Evolutionary conservation across 768 basidiomycete genomes (phyloP).

Genomic region (Asterophora parasitica): DNA sequence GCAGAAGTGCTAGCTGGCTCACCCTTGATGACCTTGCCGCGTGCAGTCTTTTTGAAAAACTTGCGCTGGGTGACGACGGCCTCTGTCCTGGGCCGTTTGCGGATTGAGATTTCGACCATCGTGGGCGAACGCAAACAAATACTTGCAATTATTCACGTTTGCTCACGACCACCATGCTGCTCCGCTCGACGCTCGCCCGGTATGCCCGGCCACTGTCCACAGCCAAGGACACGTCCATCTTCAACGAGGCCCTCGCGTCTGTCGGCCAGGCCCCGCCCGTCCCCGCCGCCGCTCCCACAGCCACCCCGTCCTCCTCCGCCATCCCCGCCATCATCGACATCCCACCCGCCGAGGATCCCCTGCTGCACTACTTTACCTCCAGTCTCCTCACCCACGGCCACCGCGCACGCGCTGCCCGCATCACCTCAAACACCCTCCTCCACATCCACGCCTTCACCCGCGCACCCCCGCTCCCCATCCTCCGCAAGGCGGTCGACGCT

Average conservation of each 20-base stretch:
- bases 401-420: slow-evolving; percentile 53
- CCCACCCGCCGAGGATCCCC: slow-evolving; percentile 71
- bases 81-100: slow-evolving; percentile 67
- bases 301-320: neutral
- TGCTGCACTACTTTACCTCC: slow-evolving; percentile 64
- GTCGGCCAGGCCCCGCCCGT: slow-evolving; percentile 12
- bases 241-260: slow-evolving; percentile 14
- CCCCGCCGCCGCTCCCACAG: slow-evolving; percentile 7
- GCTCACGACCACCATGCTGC: too few relatives aligned
- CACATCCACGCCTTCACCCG: slow-evolving; percentile 72
- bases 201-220: too few relatives aligned
- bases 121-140: neutral
- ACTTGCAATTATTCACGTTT: too few relatives aligned
- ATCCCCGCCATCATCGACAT: slow-evolving; percentile 40
- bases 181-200: too few relatives aligned
- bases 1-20: slow-evolving; percentile 9
- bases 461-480: slow-evolving; percentile 73
- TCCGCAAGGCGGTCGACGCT: slow-evolving; percentile 64
- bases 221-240: neutral
- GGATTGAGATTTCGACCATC: slow-evolving; percentile 52
- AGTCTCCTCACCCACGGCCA: slow-evolving; percentile 61
- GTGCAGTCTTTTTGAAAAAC: slow-evolving; percentile 93
- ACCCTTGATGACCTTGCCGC: slow-evolving; percentile 95
- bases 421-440: slow-evolving; percentile 58
- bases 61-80: slow-evolving; percentile 79